Evolutionary conservation across 352 stramenopile genomes (phyloP).

Genomic region (Globisporangium okanoganense): DNA sequence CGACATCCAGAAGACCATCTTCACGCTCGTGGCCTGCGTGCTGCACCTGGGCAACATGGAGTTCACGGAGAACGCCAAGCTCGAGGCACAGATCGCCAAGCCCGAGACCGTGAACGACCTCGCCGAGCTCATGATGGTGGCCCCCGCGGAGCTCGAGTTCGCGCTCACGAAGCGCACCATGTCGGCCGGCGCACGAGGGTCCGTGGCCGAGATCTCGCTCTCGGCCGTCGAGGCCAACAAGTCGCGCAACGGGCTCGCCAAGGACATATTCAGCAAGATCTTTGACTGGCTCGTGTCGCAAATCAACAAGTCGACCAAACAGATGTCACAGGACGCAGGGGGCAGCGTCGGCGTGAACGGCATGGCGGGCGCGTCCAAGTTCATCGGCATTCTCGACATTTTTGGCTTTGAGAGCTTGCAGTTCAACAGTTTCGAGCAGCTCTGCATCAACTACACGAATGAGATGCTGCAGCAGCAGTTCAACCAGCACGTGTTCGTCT

Average conservation of each 20-base stretch:
- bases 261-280: conserved; percentile 95
- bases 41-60: conserved; percentile 97
- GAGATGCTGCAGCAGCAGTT: conserved; percentile 95
- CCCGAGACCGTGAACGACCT: conserved; percentile 69
- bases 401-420: conserved; percentile 97
- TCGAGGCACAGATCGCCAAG: conserved; percentile 65
- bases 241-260: conserved; percentile 93
- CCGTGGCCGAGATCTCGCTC: conserved; percentile 81
- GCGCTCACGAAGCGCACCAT: conserved; percentile 89
- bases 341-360: conserved; percentile 17
- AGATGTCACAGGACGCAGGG: conserved; percentile 35
- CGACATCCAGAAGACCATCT: conserved; percentile 92
- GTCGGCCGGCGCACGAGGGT: conserved; percentile 78
- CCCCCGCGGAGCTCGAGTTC: conserved; percentile 76
- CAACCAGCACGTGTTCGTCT: conserved; percentile 97
- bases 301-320: conserved; percentile 90
- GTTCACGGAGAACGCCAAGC: conserved; percentile 85
- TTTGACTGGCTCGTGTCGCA: conserved; percentile 96
- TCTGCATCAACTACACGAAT: conserved; percentile 97
- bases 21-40: conserved; percentile 94
- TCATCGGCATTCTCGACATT: conserved; percentile 97
- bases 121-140: conserved; percentile 86
- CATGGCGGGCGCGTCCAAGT: conserved; percentile 37
- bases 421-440: conserved; percentile 93
- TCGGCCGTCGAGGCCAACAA: conserved; percentile 80